Base-by-base conservation (phyloP, 768 basidiomycete species). In the Lentinula boryana region DNA sequence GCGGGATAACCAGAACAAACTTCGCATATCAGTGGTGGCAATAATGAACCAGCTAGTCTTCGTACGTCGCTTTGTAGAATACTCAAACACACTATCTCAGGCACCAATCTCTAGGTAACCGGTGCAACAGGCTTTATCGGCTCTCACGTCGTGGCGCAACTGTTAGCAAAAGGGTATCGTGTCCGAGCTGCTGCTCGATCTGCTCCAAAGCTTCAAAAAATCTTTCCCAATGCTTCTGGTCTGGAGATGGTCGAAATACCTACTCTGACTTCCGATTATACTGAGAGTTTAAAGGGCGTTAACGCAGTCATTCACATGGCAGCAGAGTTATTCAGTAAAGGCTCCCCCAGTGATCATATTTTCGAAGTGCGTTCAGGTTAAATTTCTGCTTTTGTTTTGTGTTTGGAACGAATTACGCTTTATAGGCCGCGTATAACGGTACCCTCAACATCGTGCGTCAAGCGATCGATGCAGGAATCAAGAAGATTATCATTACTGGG, bases 361-460 rank as follows among this genome's bases (percentile, higher is more conserved):
- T 63, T 58, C 23, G 13, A 36, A 12, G 64, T 61, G 10, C 4
- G 59, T 16, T 27, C 9, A 3, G 13, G 5, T 43, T 13, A 21
- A 2, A 4, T 48, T 35, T 13, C 16, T 15, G 38, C n/a, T 16
- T 16, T n/a, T 5, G 5, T 57, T 5, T 15, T 18, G 4, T 27
- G 27, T 27, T 27, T 27, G 27, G 27, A 27, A 31, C 16, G 23
- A 43, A 46, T n/a, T 31, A 38, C 7, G 40, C 33, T 9, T 46
- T 27, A 16, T 56, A 72, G 71, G 63, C 58, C 15, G 67, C 70
- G 8, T 63, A 67, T n/a, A 63, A 63, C 7, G 72, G 70, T 15
- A 69, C 68, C 8, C 51, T 69, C 48, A 68, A 71, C 55, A 59
- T 73, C 32, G 54, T 73, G 9, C 64, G 66, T 5, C 69, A 71